Base-by-base conservation (phyloP, 805 yeast genomes). In the Komagataella ulmi region DNA sequence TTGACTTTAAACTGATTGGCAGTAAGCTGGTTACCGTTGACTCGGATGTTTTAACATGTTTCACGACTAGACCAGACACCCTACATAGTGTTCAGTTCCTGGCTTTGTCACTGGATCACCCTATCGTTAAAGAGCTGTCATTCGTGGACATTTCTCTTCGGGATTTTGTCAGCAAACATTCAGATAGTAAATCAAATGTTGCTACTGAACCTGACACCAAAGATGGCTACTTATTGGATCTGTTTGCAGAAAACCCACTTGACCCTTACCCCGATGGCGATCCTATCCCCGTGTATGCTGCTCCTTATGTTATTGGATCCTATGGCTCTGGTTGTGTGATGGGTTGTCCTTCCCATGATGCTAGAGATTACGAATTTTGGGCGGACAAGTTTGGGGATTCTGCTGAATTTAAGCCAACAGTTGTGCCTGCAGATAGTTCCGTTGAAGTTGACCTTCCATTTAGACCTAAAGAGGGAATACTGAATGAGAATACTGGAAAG, bases 281-380 rank as follows among this genome's bases (percentile, higher is more conserved):
- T 63, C 0, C 53, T 51, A 53, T 91, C 4, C 97, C 97, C 0
- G 80, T 91, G 0, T 93, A 77, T 68, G 90, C 76, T 2, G 97
- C 98, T 0, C 96, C 97, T 0, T 93, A 90, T 64, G 98, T 91
- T 0, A 63, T 91, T 43, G 81, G 85, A 3, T 69, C 76, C 3
- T 91, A 91, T 61, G 97, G 97, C 0, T 80, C 80, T 52, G 96
- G 97, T 45, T 96, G 96, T 0, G 98, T 91, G 0, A 91, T 93
- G 98, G 99, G 99, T 1, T 88, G 95, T 59, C 99, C 99, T 2
- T 96, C 85, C 0, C 97, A 90, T 64, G 98, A 93, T 65, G 70
- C 72, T 47, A 75, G 98, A 54, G 99, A 93, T 61, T 79, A 62
- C 58, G 86, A 74, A 6, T 91, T 93, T 61, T 91, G 97, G 97